Evolutionary conservation across 169 alveolate genomes (phyloP).

Genomic region (Plasmodium vivax): DNA sequence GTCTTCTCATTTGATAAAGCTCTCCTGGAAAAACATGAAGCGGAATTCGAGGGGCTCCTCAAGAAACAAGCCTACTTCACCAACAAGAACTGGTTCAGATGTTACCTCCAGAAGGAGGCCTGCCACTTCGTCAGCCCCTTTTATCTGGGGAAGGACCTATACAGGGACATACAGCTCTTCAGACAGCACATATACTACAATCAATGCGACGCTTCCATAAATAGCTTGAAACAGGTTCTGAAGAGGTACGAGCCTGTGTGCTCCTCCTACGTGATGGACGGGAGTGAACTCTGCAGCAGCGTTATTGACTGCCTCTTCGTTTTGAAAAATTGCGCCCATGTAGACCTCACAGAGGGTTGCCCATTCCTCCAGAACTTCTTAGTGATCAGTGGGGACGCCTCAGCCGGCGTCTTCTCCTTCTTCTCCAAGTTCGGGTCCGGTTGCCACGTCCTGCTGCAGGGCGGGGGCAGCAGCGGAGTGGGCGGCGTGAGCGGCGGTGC

Average conservation of each 20-base stretch:
- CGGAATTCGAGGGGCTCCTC: slow-evolving; percentile 34
- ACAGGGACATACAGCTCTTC: slow-evolving; percentile 25
- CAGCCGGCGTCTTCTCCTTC: slow-evolving; percentile 4
- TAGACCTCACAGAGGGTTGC: slow-evolving; percentile 29
- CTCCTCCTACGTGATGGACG: slow-evolving; percentile 13
- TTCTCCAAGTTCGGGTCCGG: slow-evolving; percentile 52
- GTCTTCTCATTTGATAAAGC: slow-evolving; percentile 19
- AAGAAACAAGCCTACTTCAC: slow-evolving; percentile 51
- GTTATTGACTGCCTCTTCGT: slow-evolving; percentile 60
- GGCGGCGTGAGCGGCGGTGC: neutral
- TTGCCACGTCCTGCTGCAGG: slow-evolving; percentile 1
- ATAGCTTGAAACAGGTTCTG: slow-evolving; percentile 56
- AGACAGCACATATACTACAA: slow-evolving; percentile 57
- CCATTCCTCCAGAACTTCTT: slow-evolving; percentile 14
- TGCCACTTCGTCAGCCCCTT: slow-evolving; percentile 28
- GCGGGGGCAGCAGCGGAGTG: neutral
- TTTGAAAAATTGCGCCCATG: slow-evolving; percentile 49
- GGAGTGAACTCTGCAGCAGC: slow-evolving; percentile 13
- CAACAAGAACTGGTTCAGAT: slow-evolving; percentile 54
- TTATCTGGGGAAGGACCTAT: slow-evolving; percentile 20
- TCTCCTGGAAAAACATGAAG: slow-evolving; percentile 6
- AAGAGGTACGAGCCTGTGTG: slow-evolving; percentile 63
- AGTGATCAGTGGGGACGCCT: slow-evolving; percentile 40
- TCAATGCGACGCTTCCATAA: slow-evolving; percentile 20
- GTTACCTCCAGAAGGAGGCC: slow-evolving; percentile 19